Base-by-base conservation (phyloP, 2,329 filamentous ascomycete genomes). In the Penicillium sp. region DNA sequence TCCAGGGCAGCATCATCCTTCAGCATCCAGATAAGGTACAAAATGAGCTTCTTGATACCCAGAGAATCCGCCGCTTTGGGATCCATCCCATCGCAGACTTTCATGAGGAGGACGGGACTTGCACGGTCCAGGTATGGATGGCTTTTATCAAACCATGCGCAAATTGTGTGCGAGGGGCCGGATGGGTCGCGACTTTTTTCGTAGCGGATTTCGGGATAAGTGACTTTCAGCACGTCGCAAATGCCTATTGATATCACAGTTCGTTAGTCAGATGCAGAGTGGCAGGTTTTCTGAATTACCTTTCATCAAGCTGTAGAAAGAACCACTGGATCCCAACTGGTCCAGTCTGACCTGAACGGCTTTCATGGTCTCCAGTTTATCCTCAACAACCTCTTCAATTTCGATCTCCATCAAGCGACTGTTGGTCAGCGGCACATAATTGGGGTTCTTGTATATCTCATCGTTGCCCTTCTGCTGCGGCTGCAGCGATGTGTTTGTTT, bases 11-110 rank as follows among this genome's bases (percentile, higher is more conserved):
- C 56, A 36, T 73, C 68, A 23, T 70, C 65, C 27, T 60, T 51
- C 1, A 67, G 59, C 49, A 71, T 61, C 1, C 52, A 32, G 6
- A 69, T 56, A 20, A 73, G 44, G 32, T 65, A 68, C n/a, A 60
- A 41, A 7, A 65, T 56, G 9, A 67, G 55, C n/a, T 62, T 53
- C 44, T 52, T 54, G 2, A 66, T 62, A 17, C 68, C 71, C 0
- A 51, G 36, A 37, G 67, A 59, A 13, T 58, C 27, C 0, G 59
- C 65, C 3, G 17, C 29, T 0, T 32, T 27, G 33, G 7, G 32
- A 5, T 55, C 55, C 3, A 49, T 52, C 7, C 27, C 43, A 15
- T 55, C 23, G n/a, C n/a, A n/a, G 8, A 46, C 39, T 3, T 53
- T 51, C 1, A 61, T 47, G 10, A 61, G 30, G 17, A 60, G 59